Conservation (phyloP, 2,329 filamentous ascomycete species). For the Acrocalymma vagum region DNA sequence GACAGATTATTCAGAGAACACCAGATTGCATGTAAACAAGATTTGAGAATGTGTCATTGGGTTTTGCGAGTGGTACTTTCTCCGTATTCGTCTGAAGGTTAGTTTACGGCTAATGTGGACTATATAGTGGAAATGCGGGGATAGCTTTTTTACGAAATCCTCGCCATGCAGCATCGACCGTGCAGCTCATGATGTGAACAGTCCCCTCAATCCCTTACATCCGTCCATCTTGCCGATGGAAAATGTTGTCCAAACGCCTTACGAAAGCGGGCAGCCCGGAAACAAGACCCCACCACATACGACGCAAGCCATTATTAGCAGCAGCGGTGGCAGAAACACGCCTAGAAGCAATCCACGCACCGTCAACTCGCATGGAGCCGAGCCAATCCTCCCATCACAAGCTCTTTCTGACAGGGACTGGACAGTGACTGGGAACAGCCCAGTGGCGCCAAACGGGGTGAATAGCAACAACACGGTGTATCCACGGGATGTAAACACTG, state of each 20-base stretch:
- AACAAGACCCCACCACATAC: no score
- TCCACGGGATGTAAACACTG: conserved; percentile 20
- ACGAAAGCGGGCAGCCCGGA: no score
- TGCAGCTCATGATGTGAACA: conserved; percentile 23
- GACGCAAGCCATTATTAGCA: no score
- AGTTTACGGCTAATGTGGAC: conserved; percentile 8
- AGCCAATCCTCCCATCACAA: no score
- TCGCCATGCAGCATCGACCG: conserved; percentile 36
- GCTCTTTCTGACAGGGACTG: no score
- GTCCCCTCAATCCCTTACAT: conserved; percentile 32
- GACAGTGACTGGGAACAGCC: conserved; percentile 3
- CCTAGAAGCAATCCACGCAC: no score
- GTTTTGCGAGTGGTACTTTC: conserved; percentile 7
- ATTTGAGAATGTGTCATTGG: conserved; percentile 36
- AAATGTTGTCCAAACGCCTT: no score
- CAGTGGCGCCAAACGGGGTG: not conserved
- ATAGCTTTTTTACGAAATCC: conserved; percentile 37
- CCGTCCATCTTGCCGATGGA: conserved; percentile 22
- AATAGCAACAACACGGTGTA: conserved; percentile 14
- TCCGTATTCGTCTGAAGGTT: not conserved
- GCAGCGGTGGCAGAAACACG: no score
- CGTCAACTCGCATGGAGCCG: no score
- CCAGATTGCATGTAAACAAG: conserved; percentile 1
- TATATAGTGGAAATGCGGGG: conserved; percentile 33
- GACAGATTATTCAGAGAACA: not conserved